Conservation (phyloP, 1,284 basidiomycete species). For the Ganoderma sp. region DNA sequence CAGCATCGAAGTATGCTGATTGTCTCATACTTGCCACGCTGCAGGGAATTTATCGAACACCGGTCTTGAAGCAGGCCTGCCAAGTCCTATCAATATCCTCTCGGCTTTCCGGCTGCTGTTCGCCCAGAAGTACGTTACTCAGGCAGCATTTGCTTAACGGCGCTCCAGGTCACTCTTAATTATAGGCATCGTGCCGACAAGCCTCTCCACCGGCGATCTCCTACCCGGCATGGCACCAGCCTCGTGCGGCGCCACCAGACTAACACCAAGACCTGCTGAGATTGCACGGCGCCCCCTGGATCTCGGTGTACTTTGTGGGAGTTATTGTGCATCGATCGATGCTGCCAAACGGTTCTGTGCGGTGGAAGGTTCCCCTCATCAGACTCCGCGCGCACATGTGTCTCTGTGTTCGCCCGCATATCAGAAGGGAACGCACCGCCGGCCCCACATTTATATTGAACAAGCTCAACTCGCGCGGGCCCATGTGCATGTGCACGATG, state of each 20-base stretch:
- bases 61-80: too few relatives aligned
- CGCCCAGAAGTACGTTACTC: background rate
- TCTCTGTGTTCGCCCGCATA: background rate
- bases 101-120: background rate
- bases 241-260: background rate
- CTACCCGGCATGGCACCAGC: background rate
- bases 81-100: too few relatives aligned
- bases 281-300: conserved; percentile 16
- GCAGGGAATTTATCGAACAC: too few relatives aligned
- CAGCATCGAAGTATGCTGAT: too few relatives aligned
- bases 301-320: conserved; percentile 16
- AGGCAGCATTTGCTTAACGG: background rate
- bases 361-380: background rate
- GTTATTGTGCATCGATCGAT: background rate
- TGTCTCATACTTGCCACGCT: too few relatives aligned
- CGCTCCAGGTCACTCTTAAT: background rate
- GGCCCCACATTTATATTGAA: background rate
- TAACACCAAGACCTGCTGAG: conserved; percentile 20
- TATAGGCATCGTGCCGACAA: background rate
- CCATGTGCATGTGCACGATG: background rate
- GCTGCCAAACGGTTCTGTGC: background rate
- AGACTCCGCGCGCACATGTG: background rate
- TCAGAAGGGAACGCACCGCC: background rate
- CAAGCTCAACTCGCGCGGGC: background rate
- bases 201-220: background rate